Conservation (phyloP, 176 grass and related monocot species). For the Rhipidocladum racemiflorum region DNA sequence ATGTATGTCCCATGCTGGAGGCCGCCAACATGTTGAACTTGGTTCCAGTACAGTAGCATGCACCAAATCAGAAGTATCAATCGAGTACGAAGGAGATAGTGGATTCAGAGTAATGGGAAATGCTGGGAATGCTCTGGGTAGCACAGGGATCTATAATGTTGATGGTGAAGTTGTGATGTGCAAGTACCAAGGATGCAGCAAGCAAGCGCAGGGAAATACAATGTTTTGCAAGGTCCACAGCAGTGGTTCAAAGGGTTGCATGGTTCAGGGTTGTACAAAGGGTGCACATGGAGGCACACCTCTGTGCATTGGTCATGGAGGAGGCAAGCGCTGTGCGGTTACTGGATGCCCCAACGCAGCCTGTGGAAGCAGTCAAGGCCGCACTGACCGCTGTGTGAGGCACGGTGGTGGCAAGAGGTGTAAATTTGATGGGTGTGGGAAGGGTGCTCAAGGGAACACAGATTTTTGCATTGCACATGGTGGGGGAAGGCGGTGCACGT, state of each 20-base stretch:
- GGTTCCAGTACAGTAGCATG: conserved; percentile 23
- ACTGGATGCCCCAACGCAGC: conserved; percentile 41
- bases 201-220: conserved; percentile 22
- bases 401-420: conserved; percentile 50
- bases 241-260: conserved; percentile 28
- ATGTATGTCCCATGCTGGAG: conserved; percentile 18
- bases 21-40: background rate
- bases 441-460: conserved; percentile 48
- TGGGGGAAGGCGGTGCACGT: conserved; percentile 46
- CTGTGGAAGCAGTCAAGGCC: conserved; percentile 49
- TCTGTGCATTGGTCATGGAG: conserved; percentile 46
- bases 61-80: conserved; percentile 16
- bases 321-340: conserved; percentile 39
- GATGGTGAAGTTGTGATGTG: conserved; percentile 27
- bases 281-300: conserved; percentile 51
- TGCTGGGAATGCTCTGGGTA: background rate
- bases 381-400: conserved; percentile 32
- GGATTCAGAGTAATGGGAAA: conserved; percentile 20
- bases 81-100: conserved; percentile 24
- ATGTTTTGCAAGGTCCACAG: conserved; percentile 38
- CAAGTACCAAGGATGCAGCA: conserved; percentile 36
- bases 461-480: conserved; percentile 46
- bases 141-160: background rate
- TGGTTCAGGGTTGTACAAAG: conserved; percentile 38
- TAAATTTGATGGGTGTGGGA: conserved; percentile 30